Conservation (phyloP, 345 rosid species). For the Salix udensis region DNA sequence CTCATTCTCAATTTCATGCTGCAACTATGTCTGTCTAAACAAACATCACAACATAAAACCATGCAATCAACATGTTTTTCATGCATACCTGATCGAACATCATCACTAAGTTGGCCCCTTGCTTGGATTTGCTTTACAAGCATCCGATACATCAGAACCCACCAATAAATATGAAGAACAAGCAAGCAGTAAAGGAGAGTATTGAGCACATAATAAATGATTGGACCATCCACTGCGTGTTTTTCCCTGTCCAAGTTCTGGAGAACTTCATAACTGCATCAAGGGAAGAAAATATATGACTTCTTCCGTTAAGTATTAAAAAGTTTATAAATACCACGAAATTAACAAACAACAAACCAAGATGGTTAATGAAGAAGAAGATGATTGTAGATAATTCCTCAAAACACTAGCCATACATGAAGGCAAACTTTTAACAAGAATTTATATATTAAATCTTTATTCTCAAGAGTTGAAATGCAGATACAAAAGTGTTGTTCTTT, state of each 20-base stretch:
- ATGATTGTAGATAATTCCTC: neutral
- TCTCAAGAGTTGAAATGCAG: neutral
- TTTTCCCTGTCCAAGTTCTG: slow-evolving; percentile 21
- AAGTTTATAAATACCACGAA: neutral
- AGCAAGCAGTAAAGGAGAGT: slow-evolving; percentile 30
- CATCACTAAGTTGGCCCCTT: slow-evolving; percentile 32
- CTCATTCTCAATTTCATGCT: neutral
- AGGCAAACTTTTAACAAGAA: neutral
- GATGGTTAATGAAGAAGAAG: neutral
- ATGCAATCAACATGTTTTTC: neutral
- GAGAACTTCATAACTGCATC: slow-evolving; percentile 27
- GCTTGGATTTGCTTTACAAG: slow-evolving; percentile 37
- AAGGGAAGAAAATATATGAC: neutral
- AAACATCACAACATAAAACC: neutral
- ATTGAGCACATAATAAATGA: slow-evolving; percentile 28
- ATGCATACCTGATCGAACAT: slow-evolving; percentile 33
- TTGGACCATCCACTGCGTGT: slow-evolving; percentile 28
- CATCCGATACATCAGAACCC: slow-evolving; percentile 38
- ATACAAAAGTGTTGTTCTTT: neutral
- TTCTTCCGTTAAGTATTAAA: neutral
- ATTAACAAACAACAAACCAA: neutral
- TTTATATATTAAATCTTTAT: neutral
- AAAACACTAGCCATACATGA: neutral
- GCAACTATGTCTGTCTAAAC: neutral
- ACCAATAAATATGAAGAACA: slow-evolving; percentile 34